Evolutionary conservation across 306 rosid genomes (phyloP), one percentile per base, ranked within the genome.

Genomic region (Malus domestica): DNA sequence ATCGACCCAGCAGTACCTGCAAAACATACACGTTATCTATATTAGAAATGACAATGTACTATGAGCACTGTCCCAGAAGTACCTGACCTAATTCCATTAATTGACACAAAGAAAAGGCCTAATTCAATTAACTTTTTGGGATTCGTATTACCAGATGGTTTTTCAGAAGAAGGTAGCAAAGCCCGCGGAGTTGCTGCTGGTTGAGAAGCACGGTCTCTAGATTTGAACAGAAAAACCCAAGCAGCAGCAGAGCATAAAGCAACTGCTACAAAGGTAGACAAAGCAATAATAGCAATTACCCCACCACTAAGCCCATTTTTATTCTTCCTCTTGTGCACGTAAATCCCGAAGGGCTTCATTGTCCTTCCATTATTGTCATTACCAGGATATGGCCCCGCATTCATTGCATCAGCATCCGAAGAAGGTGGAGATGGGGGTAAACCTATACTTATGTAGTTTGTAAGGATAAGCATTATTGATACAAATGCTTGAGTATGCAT

Each of bases 381-480:
- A 32, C 69, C 80, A 23, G 90, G 68, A 87, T 84, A 90, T 3
- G 97, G 97, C 40, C 91, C 97, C 20, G 81, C 90, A 72, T 92
- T 88, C 32, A 86, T 63, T 29, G 78, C 79, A 70, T 76, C 72
- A 62, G 78, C 86, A 70, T 83, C 88, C 46, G 88, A 81, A 73
- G 97, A 79, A 74, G 99, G 97, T 72, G 99, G 99, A 70, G 97
- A 87, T 42, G 84, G 89, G 22, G 99, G 97, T 79, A 95, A 87
- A 80, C 99, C 98, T 93, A 69, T 69, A 84, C 19, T 71, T 52
- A 70, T 58, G 83, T 22, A 83, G 64, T 19, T 78, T 45, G 57
- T 75, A 80, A 30, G 68, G 73, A 42, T 63, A 65, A 77, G 81
- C 44, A 22, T 64, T 25, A 76, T 30, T 67, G 20, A 76, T 12